A percentile compares a stretch with the other conserved stretches of the same genome.
Evolutionary conservation across 768 basidiomycete species (phyloP).

Genomic region (Pleurotus giganteus): DNA sequence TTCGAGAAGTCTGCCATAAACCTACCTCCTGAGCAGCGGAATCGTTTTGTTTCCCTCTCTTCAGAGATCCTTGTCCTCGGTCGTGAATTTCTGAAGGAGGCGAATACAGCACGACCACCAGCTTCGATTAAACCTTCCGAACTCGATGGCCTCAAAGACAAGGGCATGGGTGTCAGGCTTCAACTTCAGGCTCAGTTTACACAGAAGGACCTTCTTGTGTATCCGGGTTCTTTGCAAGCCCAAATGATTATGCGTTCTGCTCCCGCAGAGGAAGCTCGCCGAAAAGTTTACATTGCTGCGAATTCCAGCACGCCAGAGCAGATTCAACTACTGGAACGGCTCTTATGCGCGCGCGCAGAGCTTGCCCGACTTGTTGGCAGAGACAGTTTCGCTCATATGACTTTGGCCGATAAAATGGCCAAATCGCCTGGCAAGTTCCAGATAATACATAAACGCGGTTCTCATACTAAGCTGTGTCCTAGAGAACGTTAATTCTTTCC

Average conservation of each 20-base stretch:
- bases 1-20: conserved; percentile 97
- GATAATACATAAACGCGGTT: not conserved
- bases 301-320: conserved; percentile 76
- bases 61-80: conserved; percentile 88
- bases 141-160: conserved; percentile 69
- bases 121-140: conserved; percentile 67
- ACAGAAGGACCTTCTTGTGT: conserved; percentile 71
- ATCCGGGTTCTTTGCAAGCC: conserved; percentile 86
- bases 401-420: conserved; percentile 95
- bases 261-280: conserved; percentile 78
- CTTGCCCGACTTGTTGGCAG: conserved; percentile 84
- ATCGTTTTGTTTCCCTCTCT: conserved; percentile 84
- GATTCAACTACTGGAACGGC: conserved; percentile 70
- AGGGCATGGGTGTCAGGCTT: conserved; percentile 72
- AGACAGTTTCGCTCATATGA: conserved; percentile 84
- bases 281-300: conserved; percentile 78
- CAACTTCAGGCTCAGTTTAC: conserved; percentile 77
- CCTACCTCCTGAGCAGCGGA: conserved; percentile 72
- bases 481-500: conserved; percentile 88
- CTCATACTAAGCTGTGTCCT: not conserved
- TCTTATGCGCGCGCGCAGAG: conserved; percentile 77
- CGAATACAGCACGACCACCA: conserved; percentile 60
- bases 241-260: conserved; percentile 92
- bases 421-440: conserved; percentile 73
- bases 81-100: conserved; percentile 77